phyloP scores from a whole-genome alignment of 179 eudicot species.

The Spergularia azorica region DNA sequence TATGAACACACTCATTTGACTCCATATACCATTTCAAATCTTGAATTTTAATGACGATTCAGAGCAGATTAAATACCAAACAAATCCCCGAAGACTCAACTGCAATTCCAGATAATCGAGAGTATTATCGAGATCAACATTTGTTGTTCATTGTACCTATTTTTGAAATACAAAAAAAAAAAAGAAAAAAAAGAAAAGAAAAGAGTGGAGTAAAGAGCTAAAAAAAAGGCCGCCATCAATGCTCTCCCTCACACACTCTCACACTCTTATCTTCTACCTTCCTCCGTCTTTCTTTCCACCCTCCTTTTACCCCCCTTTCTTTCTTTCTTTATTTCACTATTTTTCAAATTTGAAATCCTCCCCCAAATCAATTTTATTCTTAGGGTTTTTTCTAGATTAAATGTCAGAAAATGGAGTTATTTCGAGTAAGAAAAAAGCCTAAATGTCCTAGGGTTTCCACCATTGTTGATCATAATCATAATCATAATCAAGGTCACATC shows the following conservation, averaged over 20 bases:
- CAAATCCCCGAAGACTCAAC: no score
- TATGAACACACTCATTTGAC: no score
- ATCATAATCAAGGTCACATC: slow-evolving; percentile 28
- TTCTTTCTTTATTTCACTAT: background rate
- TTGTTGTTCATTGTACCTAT: no score
- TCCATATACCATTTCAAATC: no score
- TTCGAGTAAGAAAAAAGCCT: slow-evolving; percentile 27
- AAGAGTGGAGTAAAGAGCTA: background rate
- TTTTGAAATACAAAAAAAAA: no score
- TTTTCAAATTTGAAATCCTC: slow-evolving; percentile 27
- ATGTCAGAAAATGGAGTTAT: slow-evolving; percentile 43
- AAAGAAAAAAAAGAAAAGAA: background rate
- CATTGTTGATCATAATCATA: slow-evolving; percentile 29
- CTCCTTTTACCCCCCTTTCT: background rate
- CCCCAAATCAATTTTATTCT: slow-evolving; percentile 9
- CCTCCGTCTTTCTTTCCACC: slow-evolving; percentile 9
- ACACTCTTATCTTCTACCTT: slow-evolving; percentile 10
- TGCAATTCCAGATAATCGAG: no score
- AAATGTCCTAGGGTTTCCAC: slow-evolving; percentile 34
- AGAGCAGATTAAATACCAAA: no score
- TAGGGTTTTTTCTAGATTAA: slow-evolving; percentile 28
- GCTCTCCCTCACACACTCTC: slow-evolving; percentile 19
- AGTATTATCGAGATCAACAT: no score
- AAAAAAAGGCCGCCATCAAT: slow-evolving; percentile 34
- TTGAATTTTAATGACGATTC: no score